phyloP scores from a whole-genome alignment of 108 stramenopile species.

The Cylindrotheca fusiformis region DNA sequence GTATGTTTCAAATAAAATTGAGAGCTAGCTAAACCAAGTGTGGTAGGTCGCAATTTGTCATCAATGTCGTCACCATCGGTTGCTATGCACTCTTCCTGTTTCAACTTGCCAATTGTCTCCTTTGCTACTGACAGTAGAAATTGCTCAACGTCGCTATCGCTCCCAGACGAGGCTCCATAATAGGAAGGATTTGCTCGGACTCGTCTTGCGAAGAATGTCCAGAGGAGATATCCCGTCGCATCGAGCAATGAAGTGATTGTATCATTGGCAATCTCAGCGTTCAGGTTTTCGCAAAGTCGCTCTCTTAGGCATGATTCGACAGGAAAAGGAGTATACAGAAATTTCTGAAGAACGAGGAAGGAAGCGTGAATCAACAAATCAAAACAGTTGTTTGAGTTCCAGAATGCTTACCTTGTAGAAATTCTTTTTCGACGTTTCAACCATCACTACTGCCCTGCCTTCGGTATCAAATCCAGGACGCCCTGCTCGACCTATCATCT shows the following conservation, averaged over 20 bases:
- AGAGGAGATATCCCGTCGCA: constrained; percentile 89
- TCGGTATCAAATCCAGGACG: constrained; percentile 95
- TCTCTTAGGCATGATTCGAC: constrained; percentile 92
- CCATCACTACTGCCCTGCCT: constrained; percentile 94
- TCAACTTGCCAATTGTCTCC: constrained; percentile 60
- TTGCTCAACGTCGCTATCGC: constrained; percentile 61
- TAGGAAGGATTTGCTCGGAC: constrained; percentile 94
- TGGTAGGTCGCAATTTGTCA: constrained; percentile 43
- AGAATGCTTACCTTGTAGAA: constrained; percentile 75
- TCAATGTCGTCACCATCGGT: constrained; percentile 41
- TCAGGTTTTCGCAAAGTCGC: constrained; percentile 90
- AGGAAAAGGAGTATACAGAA: constrained; percentile 98
- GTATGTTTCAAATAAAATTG: constrained; percentile 92
- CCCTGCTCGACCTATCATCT: constrained; percentile 98
- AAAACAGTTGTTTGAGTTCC: background rate
- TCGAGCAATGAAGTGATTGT: constrained; percentile 76
- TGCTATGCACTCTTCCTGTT: constrained; percentile 73
- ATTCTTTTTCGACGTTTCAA: constrained; percentile 92
- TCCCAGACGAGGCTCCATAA: constrained; percentile 76
- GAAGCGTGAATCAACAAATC: background rate
- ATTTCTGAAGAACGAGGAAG: constrained; percentile 44
- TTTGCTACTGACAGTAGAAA: constrained; percentile 63
- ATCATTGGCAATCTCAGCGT: constrained; percentile 92
- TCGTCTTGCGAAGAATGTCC: constrained; percentile 97
- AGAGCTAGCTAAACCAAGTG: constrained; percentile 79